Evolutionary conservation across 1,284 basidiomycete species (phyloP), one percentile per base, ranked within the genome.

Genomic region (Cutaneotrichosporon cyanovorans): DNA sequence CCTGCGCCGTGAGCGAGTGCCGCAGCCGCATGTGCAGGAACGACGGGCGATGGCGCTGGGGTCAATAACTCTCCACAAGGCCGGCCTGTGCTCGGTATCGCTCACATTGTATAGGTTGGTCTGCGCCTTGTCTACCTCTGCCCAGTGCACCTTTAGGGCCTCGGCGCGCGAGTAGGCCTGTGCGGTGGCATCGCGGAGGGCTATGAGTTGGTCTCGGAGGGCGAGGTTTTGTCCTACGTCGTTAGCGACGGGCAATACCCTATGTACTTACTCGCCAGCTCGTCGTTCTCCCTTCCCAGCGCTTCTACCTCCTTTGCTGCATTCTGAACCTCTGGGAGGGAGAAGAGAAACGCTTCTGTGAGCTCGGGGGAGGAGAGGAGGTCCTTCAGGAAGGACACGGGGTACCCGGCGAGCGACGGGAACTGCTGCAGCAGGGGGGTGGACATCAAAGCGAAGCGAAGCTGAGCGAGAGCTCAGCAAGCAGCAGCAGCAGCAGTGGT

Each of bases 261-360:
- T 12, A 37, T 37, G 4, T 0, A 76, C 85, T 55, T 62, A 90
- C 88, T 77, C 5, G 88, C 87, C 34, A 92, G 80, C 10, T 80
- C 77, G 58, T 89, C 84, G 59, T 93, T 93, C 28, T 86, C 85
- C 60, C 78, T 74, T 5, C 86, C 83, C 0, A 92, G 76, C 51
- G 85, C 83, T 18, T 82, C 75, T 56, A 90, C 84, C 2, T 81
- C 79, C 53, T 80, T 77, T 50, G 88, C 83, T 49, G 89, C 72
- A 12, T 78, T 76, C 61, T 83, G 81, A 34, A 91, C 86, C 37
- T 78, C 76, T 2, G 80, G 75, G 9, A 92, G 71, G 2, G 85
- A 81, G 66, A 89, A 83, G 57, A 93, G 84, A 51, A 86, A 76
- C 5, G 89, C 85, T 66, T 92, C 85, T 56, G 91, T 90, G 65